Evolutionary conservation across 2,329 filamentous ascomycete genomes (phyloP), one percentile per base, ranked within the genome.

Genomic region (Clarireedia sp.): DNA sequence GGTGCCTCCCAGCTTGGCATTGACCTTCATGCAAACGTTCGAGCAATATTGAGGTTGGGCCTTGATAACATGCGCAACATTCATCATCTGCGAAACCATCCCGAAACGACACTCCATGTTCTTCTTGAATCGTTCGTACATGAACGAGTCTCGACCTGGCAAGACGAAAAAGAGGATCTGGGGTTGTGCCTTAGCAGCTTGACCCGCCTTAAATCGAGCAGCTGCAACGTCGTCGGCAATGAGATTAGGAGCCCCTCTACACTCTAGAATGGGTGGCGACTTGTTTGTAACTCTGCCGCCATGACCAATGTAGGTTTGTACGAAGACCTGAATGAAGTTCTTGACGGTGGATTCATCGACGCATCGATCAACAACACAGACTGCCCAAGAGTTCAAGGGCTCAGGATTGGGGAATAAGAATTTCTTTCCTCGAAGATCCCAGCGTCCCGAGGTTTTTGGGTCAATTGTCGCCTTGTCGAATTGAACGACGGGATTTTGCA

Each of bases 11-110:
- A 99, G 79, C 74, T 99, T 99, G 3, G 89, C 87, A 64, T 99
- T 97, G 62, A 99, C 83, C 74, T 99, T 99, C 89, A 99, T 94
- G 60, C 84, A 81, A 0, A 99, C 90, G 59, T 99, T 99, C 1
- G 89, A 94, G 65, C 89, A 86, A 71, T 97, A 97, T 65, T 99
- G 94, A 0, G 79, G 78, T 21, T 87, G 82, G 16, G 80, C 81
- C 68, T 86, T 86, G 38, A 73, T 64, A 0, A 92, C 87, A 57
- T 95, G 86, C 0, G 73, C 73, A 2, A 77, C 74, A 61, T 90
- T 85, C n/a, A 97, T 68, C 59, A 91, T 70, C 68, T 97, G 94
- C 0, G 90, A 89, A 0, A 90, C 77, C 14, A 91, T 79, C n/a
- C 87, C 90, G 61, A 83, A 91, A 36, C 89, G 85, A 66, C 89